Conservation (phyloP, 768 basidiomycete genomes). For the Naematelia aurantialba region DNA sequence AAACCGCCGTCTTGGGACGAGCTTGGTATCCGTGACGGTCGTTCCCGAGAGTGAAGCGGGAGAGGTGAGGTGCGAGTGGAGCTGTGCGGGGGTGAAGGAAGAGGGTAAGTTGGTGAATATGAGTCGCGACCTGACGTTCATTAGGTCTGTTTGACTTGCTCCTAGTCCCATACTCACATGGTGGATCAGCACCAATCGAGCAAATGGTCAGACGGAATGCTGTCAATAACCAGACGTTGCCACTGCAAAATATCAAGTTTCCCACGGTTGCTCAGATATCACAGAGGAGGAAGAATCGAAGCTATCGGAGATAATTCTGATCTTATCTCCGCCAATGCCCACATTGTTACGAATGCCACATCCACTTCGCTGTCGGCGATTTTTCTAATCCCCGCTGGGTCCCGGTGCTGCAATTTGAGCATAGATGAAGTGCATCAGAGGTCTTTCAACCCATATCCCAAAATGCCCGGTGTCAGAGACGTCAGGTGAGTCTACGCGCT, state of each 20-base stretch:
- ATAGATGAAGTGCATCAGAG: not conserved
- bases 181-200: not conserved
- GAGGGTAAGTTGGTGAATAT: conserved; percentile 48
- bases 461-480: conserved; percentile 57
- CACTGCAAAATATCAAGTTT: conserved; percentile 2
- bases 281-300: not conserved
- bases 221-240: conserved; percentile 1
- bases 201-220: not conserved
- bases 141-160: not conserved
- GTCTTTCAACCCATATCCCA: conserved; percentile 39
- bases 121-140: conserved; percentile 42
- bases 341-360: not conserved
- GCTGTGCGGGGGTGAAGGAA: conserved; percentile 24
- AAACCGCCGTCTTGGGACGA: conserved; percentile 76
- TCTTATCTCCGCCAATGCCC: not conserved
- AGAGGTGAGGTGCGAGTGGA: conserved; percentile 26
- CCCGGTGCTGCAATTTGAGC: conserved; percentile 1
- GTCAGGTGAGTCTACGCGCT: conserved; percentile 50
- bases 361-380: not conserved
- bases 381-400: not conserved
- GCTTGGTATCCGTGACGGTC: conserved; percentile 77
- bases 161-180: conserved; percentile 6
- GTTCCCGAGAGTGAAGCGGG: conserved; percentile 21
- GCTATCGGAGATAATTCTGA: not conserved
- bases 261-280: conserved; percentile 2